Evolutionary conservation across 2,329 filamentous ascomycete species (phyloP), one percentile per base, ranked within the genome.

Genomic region (Pestalotiopsis sp.): DNA sequence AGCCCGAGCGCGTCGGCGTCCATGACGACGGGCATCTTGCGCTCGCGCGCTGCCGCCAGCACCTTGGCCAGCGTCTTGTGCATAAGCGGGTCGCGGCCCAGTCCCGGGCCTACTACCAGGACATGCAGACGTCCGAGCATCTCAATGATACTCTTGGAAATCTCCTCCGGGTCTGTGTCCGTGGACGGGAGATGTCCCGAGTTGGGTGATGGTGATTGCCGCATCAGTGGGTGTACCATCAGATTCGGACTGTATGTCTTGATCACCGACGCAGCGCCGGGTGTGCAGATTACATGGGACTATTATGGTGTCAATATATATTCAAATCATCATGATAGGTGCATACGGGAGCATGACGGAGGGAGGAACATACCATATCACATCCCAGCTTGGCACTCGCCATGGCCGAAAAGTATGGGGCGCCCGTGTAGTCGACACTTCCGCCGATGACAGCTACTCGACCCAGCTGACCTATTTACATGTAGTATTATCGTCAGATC

Each of bases 191-290:
- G 85, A 49, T 76, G 75, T 36, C 67, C 45, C 59, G 67, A 55
- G 5, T 71, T 63, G 82, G 74, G 82, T 4, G 78, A 68, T 12
- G 81, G 77, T 60, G 90, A 88, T 80, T 96, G 93, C 38, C 94
- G 92, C 90, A 99, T 95, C 73, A 98, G 88, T 0, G 96, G 96
- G 80, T 98, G 96, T 12, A 99, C 96, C 95, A 99, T 99, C 36
- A 99, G 86, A 79, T 98, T 98, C 2, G 96, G 96, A 23, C 95
- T 98, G 84, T 98, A 99, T 3, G 94, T 93, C 84, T 99, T 99
- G 82, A 99, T 97, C 49, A 98, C 95, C 76, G 89, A 86, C 61
- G 88, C 94, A 2, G 96, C 96, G 67, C 88, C 92, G 11, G 93
- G 94, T 69, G 97, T 97, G 85, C 96, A 99, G 77, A 99, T 97